Base-by-base conservation (phyloP, 2,329 filamentous ascomycete genomes). In the Talaromyces sp. region DNA sequence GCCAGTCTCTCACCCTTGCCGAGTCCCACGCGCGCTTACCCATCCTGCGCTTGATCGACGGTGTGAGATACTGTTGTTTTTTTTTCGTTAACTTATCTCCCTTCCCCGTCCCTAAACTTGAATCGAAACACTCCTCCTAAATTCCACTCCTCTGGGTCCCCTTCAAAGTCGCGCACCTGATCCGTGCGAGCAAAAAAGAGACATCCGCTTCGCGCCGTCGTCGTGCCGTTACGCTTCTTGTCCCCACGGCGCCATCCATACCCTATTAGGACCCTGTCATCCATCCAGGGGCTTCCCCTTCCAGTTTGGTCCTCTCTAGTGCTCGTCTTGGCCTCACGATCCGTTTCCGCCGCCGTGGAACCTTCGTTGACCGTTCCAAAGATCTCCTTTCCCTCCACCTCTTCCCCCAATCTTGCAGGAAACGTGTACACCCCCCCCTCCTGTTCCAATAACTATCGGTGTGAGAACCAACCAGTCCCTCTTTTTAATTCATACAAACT, bases 161-260 rank as follows among this genome's bases (percentile, higher is more conserved):
- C 2, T 36, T 5, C 42, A 47, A 47, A 47, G 42, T 44, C 51
- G 42, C 18, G 50, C 57, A 44, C 33, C 42, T 60, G 57, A 60
- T 63, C 61, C 61, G 61, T 60, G 61, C 61, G 51, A 60, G 61
- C 36, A 44, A 12, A 47, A 60, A 54, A 57, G 23, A 54, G 59
- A 47, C 42, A 23, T 23, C 42, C n/a, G 42, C 18, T 14, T 47
- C 42, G 42, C 42, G 58, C 67, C 65, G 57, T 67, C 56, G 64
- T 66, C 68, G 65, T 68, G 65, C 68, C 67, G 68, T 67, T 69
- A 60, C 57, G 56, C 64, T 68, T 66, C 62, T 56, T 58, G 66
- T 69, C 68, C 66, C 69, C 69, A 70, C 69, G 69, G 62, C 65
- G 65, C 63, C 65, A 65, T 31, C 52, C 28, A 42, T 59, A 57